phyloP scores from a whole-genome alignment of 2,329 filamentous ascomycete species.

The Calonectria henricotiae region DNA sequence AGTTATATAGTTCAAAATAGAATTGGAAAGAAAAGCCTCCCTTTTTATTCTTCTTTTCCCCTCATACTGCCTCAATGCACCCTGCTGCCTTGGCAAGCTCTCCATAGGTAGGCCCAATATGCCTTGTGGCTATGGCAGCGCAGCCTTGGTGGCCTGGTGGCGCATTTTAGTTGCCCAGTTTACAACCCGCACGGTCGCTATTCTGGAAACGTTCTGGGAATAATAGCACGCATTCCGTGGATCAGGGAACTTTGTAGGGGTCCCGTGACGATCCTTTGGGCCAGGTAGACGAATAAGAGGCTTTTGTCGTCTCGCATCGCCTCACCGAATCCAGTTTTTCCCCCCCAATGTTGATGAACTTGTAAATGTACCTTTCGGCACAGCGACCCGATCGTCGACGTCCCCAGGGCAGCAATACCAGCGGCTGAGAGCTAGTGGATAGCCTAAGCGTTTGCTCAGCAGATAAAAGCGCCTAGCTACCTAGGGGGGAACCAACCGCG shows the following conservation, averaged over 20 bases:
- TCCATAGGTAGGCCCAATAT: neutral
- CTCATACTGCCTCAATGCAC: neutral
- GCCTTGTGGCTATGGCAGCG: constrained; percentile 20
- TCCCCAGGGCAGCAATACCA: neutral
- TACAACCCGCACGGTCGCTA: neutral
- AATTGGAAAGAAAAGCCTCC: neutral
- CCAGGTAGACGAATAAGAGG: constrained; percentile 3
- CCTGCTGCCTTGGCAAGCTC: constrained; percentile 2
- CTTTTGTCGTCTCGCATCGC: constrained; percentile 3
- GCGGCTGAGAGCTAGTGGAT: neutral
- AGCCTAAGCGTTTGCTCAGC: neutral
- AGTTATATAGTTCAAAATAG: neutral
- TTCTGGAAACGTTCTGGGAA: constrained; percentile 18
- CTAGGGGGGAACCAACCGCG: neutral
- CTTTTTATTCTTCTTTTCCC: neutral
- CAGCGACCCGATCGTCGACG: neutral
- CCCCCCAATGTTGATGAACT: neutral
- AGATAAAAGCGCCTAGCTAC: neutral
- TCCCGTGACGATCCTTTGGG: constrained; percentile 10
- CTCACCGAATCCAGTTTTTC: neutral
- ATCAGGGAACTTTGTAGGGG: neutral
- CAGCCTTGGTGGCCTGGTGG: neutral
- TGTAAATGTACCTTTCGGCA: neutral
- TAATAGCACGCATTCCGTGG: neutral
- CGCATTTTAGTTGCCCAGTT: neutral